Base-by-base conservation (phyloP, 495 filamentous ascomycete genomes). In the Parmelia sp. region DNA sequence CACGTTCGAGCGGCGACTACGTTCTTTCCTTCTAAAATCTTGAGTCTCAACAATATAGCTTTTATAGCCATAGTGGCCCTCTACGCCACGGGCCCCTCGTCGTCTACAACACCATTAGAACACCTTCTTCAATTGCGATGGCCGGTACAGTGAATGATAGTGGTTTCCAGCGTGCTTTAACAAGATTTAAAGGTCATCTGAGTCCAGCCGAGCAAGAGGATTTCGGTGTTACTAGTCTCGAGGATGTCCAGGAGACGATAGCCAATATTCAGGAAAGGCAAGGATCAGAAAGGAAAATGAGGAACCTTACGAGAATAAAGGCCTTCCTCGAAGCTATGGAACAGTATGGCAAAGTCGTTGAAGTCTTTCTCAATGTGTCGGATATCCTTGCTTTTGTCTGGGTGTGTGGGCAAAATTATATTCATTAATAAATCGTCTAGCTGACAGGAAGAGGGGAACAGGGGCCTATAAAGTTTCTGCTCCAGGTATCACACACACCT, bases 291-390 rank as follows among this genome's bases (percentile, higher is more conserved):
- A 64, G 42, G 29, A 58, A 25, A 10, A 36, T 78, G 67, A 73
- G 67, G 57, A 76, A 79, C 63, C 59, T 79, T 27, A 65, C 63
- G 6, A 64, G 76, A 37, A 68, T 79, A 19, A 45, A 73, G 40
- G 62, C 70, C 21, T 80, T 79, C 55, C 64, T 82, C 2, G 72
- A 76, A 39, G 74, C 72, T 5, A 79, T 82, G 64, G 66, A 69
- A 5, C 71, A 78, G 58, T 80, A 73, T 60, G 72, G 74, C 15
- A 72, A 70, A 58, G 69, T 77, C 14, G 66, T 78, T n/a, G 70
- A 79, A n/a, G 70, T 78, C 0, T 76, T 76, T 53, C 51, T 71
- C 8, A 75, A 78, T 40, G 65, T 62, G 15, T 66, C 68, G 1
- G 65, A 72, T 15, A 64, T 79, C 25, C 59, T 79, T 4, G 67